Conservation (phyloP, 192 early-diverging fungal species). For the Coemansia sp. region DNA sequence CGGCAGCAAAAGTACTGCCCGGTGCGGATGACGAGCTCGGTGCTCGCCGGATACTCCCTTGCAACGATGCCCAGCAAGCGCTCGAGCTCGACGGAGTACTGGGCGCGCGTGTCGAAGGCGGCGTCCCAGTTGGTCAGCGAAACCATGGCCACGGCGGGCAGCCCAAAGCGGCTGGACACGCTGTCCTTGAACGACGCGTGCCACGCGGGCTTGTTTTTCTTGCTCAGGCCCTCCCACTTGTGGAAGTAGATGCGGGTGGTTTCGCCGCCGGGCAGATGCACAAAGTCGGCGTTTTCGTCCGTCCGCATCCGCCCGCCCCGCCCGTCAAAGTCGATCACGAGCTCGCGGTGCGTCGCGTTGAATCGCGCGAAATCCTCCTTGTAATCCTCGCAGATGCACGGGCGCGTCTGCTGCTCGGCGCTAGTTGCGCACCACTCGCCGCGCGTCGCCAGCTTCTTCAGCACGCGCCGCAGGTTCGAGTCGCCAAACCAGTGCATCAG, state of each 20-base stretch:
- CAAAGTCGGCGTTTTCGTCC: neutral
- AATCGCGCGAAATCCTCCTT: slow-evolving; percentile 22
- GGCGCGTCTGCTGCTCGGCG: slow-evolving; percentile 5
- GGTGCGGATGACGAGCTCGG: slow-evolving; percentile 46
- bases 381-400: slow-evolving; percentile 55
- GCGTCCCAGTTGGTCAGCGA: slow-evolving; percentile 56
- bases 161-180: neutral
- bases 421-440: slow-evolving; percentile 45
- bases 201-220: slow-evolving; percentile 2
- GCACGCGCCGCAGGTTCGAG: slow-evolving; percentile 48
- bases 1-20: slow-evolving; percentile 58
- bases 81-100: slow-evolving; percentile 22
- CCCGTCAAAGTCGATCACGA: slow-evolving; percentile 8
- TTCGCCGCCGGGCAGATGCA: neutral
- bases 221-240: slow-evolving; percentile 55
- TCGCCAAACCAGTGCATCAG: slow-evolving; percentile 52
- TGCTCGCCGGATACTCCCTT: slow-evolving; percentile 23
- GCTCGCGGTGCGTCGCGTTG: slow-evolving; percentile 9
- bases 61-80: slow-evolving; percentile 24
- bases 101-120: slow-evolving; percentile 34
- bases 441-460: slow-evolving; percentile 50
- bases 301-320: slow-evolving; percentile 1
- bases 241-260: slow-evolving; percentile 23
- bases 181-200: neutral
- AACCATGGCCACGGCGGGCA: slow-evolving; percentile 20